Evolutionary conservation across 306 rosid species (phyloP), one percentile per base, ranked within the genome.

Genomic region (Hippophae rhamnoides): DNA sequence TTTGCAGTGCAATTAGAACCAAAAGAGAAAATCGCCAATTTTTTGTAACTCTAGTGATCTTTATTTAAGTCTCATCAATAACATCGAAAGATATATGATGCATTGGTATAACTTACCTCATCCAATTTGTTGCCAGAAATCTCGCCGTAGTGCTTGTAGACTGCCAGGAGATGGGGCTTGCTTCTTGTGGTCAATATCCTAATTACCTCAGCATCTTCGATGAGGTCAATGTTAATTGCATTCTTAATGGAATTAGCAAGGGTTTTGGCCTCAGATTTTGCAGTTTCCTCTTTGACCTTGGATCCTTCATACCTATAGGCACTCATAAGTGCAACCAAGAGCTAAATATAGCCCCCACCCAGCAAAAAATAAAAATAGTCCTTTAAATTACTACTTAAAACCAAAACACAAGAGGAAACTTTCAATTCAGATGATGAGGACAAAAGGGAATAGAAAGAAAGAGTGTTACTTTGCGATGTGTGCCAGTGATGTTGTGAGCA

Each of bases 231-330:
- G 50, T 78, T 73, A 7, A 72, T 69, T 53, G 58, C 75, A 63
- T 79, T 72, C 71, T 82, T 80, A 8, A 92, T 71, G 54, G 82
- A 85, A 70, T 54, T 54, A 12, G 65, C 76, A 63, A 92, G 75
- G 18, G 49, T 56, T 61, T 82, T 63, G 18, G 95, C 95, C 56
- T 92, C 96, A 43, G 78, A 77, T 64, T 85, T 82, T 43, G 93
- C 99, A 31, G 27, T 44, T 10, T 80, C 86, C 7, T 80, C 83
- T 11, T 75, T 81, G 10, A 83, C 71, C 71, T 75, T 85, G 62
- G 79, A 0, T 47, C 99, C 99, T 74, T 92, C 99, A n/a, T 92
- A 92, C 68, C 99, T 82, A 60, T 92, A 92, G 40, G 96, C 90
- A 63, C 99, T 88, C 73, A 78, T 72, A 40, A 92, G 80, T 10